Percentiles rank a stretch among this genome's conserved stretches.
Evolutionary conservation across 2,329 filamentous ascomycete genomes (phyloP).

Genomic region (Furcasterigmium sp.): DNA sequence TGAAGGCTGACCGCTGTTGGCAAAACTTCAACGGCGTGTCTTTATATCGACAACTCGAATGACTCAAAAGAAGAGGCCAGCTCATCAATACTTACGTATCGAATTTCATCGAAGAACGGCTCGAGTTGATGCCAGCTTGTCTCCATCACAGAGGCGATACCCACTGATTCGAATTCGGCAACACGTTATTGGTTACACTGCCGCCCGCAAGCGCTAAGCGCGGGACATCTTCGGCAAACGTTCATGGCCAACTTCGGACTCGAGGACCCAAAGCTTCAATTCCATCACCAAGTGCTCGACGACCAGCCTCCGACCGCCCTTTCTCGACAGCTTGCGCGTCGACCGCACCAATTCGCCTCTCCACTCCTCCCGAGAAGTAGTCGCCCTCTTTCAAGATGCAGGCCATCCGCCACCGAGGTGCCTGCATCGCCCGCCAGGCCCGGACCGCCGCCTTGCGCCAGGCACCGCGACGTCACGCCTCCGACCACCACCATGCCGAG

Average conservation of each 20-base stretch:
- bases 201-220: neutral
- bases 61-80: slow-evolving; percentile 14
- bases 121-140: slow-evolving; percentile 8
- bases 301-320: neutral
- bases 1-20: too few relatives aligned
- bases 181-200: slow-evolving; percentile 4
- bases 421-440: slow-evolving; percentile 28
- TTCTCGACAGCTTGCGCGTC: too few relatives aligned
- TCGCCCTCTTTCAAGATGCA: slow-evolving; percentile 23
- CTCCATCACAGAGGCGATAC: slow-evolving; percentile 8
- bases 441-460: slow-evolving; percentile 24
- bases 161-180: slow-evolving; percentile 13
- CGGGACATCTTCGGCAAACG: too few relatives aligned
- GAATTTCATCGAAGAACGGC: slow-evolving; percentile 5
- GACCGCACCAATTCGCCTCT: slow-evolving; percentile 9
- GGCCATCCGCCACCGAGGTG: slow-evolving; percentile 28
- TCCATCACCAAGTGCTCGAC: neutral
- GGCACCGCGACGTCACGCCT: slow-evolving; percentile 45
- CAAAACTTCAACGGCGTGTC: neutral
- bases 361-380: neutral
- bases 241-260: too few relatives aligned
- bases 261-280: neutral
- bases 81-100: slow-evolving; percentile 9
- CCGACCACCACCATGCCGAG: slow-evolving; percentile 38
- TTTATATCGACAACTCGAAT: slow-evolving; percentile 1